A percentile compares a stretch with the other conserved stretches of the same genome.
phyloP scores from a whole-genome alignment of 2,329 filamentous ascomycete species.

The Fusarium poae region DNA sequence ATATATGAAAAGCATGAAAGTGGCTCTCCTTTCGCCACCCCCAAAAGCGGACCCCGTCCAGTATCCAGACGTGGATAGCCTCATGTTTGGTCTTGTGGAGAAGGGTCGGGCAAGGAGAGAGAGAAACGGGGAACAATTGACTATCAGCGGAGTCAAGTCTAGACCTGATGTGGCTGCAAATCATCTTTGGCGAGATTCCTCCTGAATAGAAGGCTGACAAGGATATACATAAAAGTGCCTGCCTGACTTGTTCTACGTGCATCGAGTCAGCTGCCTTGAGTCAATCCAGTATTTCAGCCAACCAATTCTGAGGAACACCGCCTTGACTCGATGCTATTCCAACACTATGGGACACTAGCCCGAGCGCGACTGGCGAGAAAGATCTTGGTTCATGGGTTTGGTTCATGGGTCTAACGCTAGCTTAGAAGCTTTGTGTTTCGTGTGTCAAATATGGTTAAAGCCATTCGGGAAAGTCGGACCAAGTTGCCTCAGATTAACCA shows the following conservation, averaged over 20 bases:
- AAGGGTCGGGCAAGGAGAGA: neutral
- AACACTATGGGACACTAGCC: neutral
- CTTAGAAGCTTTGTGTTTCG: neutral
- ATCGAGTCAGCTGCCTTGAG: neutral
- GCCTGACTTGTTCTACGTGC: neutral
- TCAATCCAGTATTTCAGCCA: neutral
- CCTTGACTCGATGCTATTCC: neutral
- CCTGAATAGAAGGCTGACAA: neutral
- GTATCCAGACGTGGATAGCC: constrained; percentile 18
- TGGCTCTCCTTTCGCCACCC: neutral
- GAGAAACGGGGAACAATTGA: neutral
- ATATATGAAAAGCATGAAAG: constrained; percentile 20
- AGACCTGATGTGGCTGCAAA: neutral
- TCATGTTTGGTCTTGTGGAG: neutral
- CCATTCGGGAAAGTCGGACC: neutral
- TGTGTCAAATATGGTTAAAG: neutral
- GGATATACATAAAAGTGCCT: too few relatives aligned
- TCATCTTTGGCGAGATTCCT: neutral
- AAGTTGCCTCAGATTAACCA: neutral
- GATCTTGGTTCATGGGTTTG: neutral
- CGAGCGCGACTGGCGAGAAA: neutral
- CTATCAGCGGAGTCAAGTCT: neutral
- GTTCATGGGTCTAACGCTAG: neutral
- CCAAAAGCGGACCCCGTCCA: neutral
- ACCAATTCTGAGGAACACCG: neutral